These are phyloP conservation scores for Cryptosporidium baileyi DNA, from an alignment of 169 alveolate species.

Conservation along the genomic window DNA sequence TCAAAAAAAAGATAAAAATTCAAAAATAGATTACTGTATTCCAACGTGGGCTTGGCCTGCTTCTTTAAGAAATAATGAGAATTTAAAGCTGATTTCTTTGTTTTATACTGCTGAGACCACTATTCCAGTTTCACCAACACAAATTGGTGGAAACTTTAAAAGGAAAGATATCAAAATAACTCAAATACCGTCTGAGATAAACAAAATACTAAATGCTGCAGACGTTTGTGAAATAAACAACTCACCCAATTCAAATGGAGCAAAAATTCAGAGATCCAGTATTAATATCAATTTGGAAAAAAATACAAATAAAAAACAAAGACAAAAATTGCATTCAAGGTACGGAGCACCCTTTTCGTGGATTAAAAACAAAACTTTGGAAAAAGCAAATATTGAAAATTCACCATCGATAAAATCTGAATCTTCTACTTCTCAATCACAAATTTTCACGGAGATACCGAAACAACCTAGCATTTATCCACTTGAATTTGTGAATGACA, in stretches of 20 bases:
- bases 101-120: conserved; percentile 45
- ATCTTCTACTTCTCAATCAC: conserved; percentile 33
- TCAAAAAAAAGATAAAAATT: neutral
- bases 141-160: conserved; percentile 2
- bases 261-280: neutral
- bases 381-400: neutral
- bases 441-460: conserved; percentile 41
- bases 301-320: neutral
- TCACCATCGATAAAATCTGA: neutral
- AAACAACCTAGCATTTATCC: conserved; percentile 61
- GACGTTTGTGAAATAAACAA: too few relatives aligned
- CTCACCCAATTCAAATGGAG: neutral
- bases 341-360: conserved; percentile 56
- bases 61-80: conserved; percentile 27
- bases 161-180: neutral
- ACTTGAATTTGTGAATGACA: neutral
- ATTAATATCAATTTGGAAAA: neutral
- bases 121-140: conserved; percentile 44
- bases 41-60: conserved; percentile 71
- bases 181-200: neutral
- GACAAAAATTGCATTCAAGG: neutral
- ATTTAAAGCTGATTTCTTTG: neutral
- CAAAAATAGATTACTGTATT: neutral
- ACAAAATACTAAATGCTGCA: neutral
- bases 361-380: neutral